Base-by-base conservation (phyloP, 768 basidiomycete genomes). In the Inosperma sp. region DNA sequence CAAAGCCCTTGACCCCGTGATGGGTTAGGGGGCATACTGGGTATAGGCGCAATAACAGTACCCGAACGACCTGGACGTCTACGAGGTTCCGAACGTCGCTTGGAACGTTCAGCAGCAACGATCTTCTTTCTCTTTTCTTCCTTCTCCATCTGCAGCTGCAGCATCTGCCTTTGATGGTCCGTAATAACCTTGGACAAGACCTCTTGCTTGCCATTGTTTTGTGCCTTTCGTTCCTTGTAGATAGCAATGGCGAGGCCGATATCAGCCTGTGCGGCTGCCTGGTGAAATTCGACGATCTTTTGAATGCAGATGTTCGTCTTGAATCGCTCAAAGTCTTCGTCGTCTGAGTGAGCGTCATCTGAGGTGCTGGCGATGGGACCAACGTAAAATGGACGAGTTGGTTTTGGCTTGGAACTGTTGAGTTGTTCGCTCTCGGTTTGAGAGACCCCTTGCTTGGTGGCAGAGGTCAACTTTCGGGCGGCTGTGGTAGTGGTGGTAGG, bases 231-330 rank as follows among this genome's bases (percentile, higher is more conserved):
- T 6, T 65, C 65, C 40, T 67, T 65, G 34, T 67, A 69, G 13
- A 78, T 69, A 30, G 64, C 63, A 41, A 71, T 59, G 5, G 69
- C 69, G 17, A 76, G 66, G 44, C 69, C 61, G 39, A 74, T 69
- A 50, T 76, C 77, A 7, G 69, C 67, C 8, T 65, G 60, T 7
- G 72, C 75, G 13, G 77, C 77, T 30, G 66, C 66, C 52, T 66
- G 68, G 65, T 79, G 69, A 72, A 82, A 75, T 62, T 81, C 65
- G 51, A 72, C 67, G 53, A 80, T 73, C 66, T 79, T 75, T 31
- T 65, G 43, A 52, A 76, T 64, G 47, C 78, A 73, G 3, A 69
- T 68, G 17, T 72, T 62, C 63, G 75, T 71, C 52, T 78, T 77
- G 60, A 70, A 75, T 27, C 63, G 62, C 47, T 72, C 72, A 40